phyloP scores from a whole-genome alignment of 208 protist species.

The Crithidia thermophila region DNA sequence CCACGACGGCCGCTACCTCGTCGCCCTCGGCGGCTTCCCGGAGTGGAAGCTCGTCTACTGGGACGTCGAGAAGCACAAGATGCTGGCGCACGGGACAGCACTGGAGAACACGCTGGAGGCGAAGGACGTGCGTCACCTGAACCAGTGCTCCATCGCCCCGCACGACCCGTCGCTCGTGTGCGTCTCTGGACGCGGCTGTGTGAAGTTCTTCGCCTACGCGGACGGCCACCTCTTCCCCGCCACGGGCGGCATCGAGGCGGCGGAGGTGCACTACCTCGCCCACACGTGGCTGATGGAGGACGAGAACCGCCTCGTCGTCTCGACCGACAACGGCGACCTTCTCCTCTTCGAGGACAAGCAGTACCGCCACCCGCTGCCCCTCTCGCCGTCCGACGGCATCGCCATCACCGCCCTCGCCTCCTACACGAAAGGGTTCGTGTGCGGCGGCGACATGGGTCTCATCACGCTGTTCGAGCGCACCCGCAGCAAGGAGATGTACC shows the following conservation, averaged over 20 bases:
- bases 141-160: conserved; percentile 93
- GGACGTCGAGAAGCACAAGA: conserved; percentile 91
- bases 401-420: conserved; percentile 84
- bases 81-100: conserved; percentile 61
- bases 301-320: conserved; percentile 87
- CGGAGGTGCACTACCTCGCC: conserved; percentile 89
- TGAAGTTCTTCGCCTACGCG: conserved; percentile 88
- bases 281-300: conserved; percentile 94
- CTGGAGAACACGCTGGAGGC: conserved; percentile 52
- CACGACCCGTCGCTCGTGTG: conserved; percentile 88
- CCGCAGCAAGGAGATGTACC: conserved; percentile 94
- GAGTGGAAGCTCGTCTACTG: conserved; percentile 95
- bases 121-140: conserved; percentile 68
- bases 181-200: conserved; percentile 90
- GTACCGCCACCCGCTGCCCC: conserved; percentile 81
- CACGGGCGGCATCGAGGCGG: conserved; percentile 60
- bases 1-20: conserved; percentile 85
- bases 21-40: conserved; percentile 88
- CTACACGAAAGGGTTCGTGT: conserved; percentile 96
- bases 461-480: conserved; percentile 94
- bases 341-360: conserved; percentile 94
- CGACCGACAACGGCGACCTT: conserved; percentile 94
- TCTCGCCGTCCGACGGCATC: conserved; percentile 89
- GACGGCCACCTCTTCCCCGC: conserved; percentile 81
- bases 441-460: conserved; percentile 93